Percentiles rank a stretch among this genome's conserved stretches.
Evolutionary conservation across 495 filamentous ascomycete species (phyloP).

Genomic region (Darksidea phi): DNA sequence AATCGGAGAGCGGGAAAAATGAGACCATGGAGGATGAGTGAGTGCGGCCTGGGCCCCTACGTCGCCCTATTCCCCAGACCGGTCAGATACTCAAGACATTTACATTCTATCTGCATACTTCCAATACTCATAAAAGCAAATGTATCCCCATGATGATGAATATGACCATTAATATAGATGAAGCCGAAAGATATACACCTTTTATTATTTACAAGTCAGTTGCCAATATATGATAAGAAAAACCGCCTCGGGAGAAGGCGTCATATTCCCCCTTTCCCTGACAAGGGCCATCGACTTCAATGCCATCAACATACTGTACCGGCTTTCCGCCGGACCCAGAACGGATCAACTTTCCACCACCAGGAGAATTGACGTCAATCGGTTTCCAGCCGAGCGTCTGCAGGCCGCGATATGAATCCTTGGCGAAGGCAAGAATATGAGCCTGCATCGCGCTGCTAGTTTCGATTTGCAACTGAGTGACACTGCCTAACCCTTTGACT

Average conservation of each 20-base stretch:
- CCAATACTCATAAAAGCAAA: too few relatives aligned
- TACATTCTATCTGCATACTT: too few relatives aligned
- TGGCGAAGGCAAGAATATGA: conserved; percentile 46
- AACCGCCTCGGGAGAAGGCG: conserved; percentile 30
- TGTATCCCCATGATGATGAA: too few relatives aligned
- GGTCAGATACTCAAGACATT: too few relatives aligned
- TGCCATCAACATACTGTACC: conserved; percentile 36
- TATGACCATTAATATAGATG: too few relatives aligned
- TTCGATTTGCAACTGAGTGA: conserved; percentile 42
- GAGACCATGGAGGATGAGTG: too few relatives aligned
- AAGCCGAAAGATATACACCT: too few relatives aligned
- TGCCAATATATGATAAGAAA: too few relatives aligned
- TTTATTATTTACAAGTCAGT: too few relatives aligned
- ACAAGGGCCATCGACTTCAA: conserved; percentile 40
- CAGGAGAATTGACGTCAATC: conserved; percentile 35
- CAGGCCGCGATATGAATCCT: conserved; percentile 38
- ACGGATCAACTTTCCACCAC: conserved; percentile 40
- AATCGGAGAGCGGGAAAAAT: too few relatives aligned
- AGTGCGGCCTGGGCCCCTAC: too few relatives aligned
- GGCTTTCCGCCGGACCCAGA: conserved; percentile 40
- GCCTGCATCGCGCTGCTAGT: conserved; percentile 50
- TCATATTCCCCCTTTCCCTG: conserved; percentile 30
- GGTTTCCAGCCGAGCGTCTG: conserved; percentile 14
- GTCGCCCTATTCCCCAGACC: too few relatives aligned
- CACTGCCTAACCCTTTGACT: conserved; percentile 32